Evolutionary conservation across 2,329 filamentous ascomycete genomes (phyloP), one percentile per base, ranked within the genome.

Genomic region (Ascochyta clinopodiicola): DNA sequence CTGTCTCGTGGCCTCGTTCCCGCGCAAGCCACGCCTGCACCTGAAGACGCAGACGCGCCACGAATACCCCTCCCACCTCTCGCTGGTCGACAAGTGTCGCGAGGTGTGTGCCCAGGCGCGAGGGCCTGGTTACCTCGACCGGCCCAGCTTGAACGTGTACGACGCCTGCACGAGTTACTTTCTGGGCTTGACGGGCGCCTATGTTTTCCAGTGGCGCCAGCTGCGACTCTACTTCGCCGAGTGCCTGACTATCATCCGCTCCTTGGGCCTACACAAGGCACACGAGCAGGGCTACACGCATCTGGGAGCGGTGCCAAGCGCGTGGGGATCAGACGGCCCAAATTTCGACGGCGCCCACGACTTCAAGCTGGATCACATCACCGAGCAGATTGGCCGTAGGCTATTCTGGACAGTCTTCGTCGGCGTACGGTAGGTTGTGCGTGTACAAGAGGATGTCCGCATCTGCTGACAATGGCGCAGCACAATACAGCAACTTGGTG

Each of bases 361-460:
- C 37, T 61, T 72, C 27, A 69, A 71, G 31, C 57, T 76, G 13
- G 79, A 81, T 63, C 63, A 70, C 35, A 81, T 82, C 56, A 82
- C 78, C 4, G 72, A 79, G 52, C 78, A 82, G 59, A 87, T 86
- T 56, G 82, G 82, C 4, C 79, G 81, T 36, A 80, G 85, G 34
- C 76, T 96, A 36, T 96, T 96, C 73, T 96, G 92, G 88, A 88
- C 90, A 21, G 82, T 92, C 63, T 86, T 95, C 59, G 85, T 92
- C 5, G 88, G 88, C 31, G 84, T 91, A 56, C 83, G 88, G 84
- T 88, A 59, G 45, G 79, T 59, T 17, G 19, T 43, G 36, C 19
- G 22, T 7, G 10, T 92, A 71, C 83, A 87, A 47, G 90, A 93
- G 69, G 77, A 92, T 17, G 89, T n/a, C 8, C 15, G 8, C 3